Base-by-base conservation (phyloP, 2,329 filamentous ascomycete species). In the Madurella mycetomatis region DNA sequence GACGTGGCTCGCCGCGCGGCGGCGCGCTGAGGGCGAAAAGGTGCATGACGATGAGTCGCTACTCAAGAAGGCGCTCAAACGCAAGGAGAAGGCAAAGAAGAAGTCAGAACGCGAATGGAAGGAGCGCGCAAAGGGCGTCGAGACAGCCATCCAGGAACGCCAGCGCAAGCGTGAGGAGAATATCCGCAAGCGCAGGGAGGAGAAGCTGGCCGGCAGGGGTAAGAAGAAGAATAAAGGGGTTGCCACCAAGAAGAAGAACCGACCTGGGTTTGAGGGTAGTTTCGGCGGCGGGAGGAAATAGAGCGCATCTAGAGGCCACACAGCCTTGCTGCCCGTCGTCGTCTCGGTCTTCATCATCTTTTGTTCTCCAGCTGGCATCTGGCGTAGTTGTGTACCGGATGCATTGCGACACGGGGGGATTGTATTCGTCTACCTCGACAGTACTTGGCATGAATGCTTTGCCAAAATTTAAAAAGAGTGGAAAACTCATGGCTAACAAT, bases 1-100 rank as follows among this genome's bases (percentile, higher is more conserved):
- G 65, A 77, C 86, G 54, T 99, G 94, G 94, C 78, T 96, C 55
- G 92, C 88, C 46, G 94, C 94, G 2, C 87, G 92, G 72, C 90
- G 90, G 72, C 85, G 88, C 19, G 90, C 87, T 1, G 89, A 95
- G 69, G 94, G 94, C 47, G 92, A 96, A 67, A 88, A 90, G 68
- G 86, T 96, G 34, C 85, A 84, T 56, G 91, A 97, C 66, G 90
- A 96, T 69, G 90, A 90, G 59, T 84, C 82, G 44, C 74, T 96
- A 53, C 79, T 99, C 30, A 96, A 96, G 79, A 96, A 96, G 78
- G 88, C 92, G 0, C 77, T 97, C 62, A 96, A 96, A 80, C 85
- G 92, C 62, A 95, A 96, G 76, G 90, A 96, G 66, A 84, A 86
- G 62, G 77, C 82, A 49, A 97, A 96, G 83, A 87, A 86, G 73